A percentile compares a stretch with the other conserved stretches of the same genome.
These are phyloP conservation scores for Claviceps fusiformis DNA, from an alignment of 2,329 filamentous ascomycete genomes.

Conservation along the genomic window DNA sequence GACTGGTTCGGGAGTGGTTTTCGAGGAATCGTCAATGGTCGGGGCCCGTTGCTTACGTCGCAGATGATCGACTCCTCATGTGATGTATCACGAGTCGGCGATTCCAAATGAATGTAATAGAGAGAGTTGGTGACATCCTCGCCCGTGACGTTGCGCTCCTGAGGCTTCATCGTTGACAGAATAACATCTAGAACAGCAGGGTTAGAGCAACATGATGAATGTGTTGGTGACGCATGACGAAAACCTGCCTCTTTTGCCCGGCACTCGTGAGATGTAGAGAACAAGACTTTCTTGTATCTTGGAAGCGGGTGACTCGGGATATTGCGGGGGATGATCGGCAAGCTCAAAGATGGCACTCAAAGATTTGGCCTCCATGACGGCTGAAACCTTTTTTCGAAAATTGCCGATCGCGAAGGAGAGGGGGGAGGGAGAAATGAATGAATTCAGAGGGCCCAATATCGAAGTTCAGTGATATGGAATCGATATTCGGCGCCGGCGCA, in stretches of 20 bases:
- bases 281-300: slow-evolving; percentile 56
- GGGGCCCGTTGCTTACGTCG: slow-evolving; percentile 23
- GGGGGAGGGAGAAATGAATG: not conserved
- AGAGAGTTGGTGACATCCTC: slow-evolving; percentile 78
- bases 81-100: slow-evolving; percentile 38
- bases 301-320: slow-evolving; percentile 64
- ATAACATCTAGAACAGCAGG: slow-evolving; percentile 58
- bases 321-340: slow-evolving; percentile 75
- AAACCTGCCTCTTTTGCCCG: slow-evolving; percentile 66
- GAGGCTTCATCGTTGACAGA: slow-evolving; percentile 79
- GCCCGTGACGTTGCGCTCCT: slow-evolving; percentile 73
- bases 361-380: slow-evolving; percentile 62
- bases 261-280: slow-evolving; percentile 87
- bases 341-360: slow-evolving; percentile 66
- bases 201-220: not conserved
- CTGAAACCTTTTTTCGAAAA: not conserved
- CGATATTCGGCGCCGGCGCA: not conserved
- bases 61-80: slow-evolving; percentile 13
- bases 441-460: not conserved
- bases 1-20: slow-evolving; percentile 34
- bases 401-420: not conserved
- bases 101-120: slow-evolving; percentile 71
- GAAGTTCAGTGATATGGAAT: not conserved
- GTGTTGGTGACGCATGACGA: not conserved
- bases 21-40: slow-evolving; percentile 32